These are phyloP conservation scores for Arthrobotrys iridis DNA, from an alignment of 2,329 filamentous ascomycete species.

Conservation along the genomic window DNA sequence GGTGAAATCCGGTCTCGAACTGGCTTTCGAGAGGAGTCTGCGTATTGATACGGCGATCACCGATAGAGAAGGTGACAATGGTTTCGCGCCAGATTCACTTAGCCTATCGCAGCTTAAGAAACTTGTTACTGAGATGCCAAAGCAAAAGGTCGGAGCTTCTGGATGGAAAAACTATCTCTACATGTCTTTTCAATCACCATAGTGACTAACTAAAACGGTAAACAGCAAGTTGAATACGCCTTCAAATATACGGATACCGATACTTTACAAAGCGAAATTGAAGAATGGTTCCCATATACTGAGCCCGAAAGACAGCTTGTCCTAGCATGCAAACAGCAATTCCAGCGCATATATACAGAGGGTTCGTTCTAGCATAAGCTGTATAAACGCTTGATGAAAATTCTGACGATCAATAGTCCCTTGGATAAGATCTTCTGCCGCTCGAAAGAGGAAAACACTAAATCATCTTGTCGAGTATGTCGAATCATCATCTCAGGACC, in stretches of 20 bases:
- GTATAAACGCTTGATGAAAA: slow-evolving; percentile 62
- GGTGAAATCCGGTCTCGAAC: not conserved
- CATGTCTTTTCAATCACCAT: not conserved
- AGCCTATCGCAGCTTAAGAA: slow-evolving; percentile 78
- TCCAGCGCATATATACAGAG: slow-evolving; percentile 65
- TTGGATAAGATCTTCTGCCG: slow-evolving; percentile 67
- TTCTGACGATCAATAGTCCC: slow-evolving; percentile 71
- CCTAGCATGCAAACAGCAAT: slow-evolving; percentile 77
- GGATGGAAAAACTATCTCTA: not conserved
- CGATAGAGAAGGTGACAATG: slow-evolving; percentile 53
- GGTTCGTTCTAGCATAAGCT: slow-evolving; percentile 73
- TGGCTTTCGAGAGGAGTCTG: slow-evolving; percentile 20
- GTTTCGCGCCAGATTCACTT: slow-evolving; percentile 70
- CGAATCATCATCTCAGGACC: slow-evolving; percentile 61
- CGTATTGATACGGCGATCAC: slow-evolving; percentile 50
- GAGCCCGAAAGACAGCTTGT: slow-evolving; percentile 85
- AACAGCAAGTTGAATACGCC: slow-evolving; percentile 71
- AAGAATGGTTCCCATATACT: slow-evolving; percentile 97
- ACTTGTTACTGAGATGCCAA: slow-evolving; percentile 78
- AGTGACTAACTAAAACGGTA: slow-evolving; percentile 57
- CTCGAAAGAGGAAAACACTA: slow-evolving; percentile 62
- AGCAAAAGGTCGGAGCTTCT: slow-evolving; percentile 68
- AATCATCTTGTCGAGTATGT: slow-evolving; percentile 61
- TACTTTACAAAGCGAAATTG: slow-evolving; percentile 83
- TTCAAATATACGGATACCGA: slow-evolving; percentile 81